Base-by-base conservation (phyloP, 1,284 basidiomycete species). In the Acaromyces ingoldii region DNA sequence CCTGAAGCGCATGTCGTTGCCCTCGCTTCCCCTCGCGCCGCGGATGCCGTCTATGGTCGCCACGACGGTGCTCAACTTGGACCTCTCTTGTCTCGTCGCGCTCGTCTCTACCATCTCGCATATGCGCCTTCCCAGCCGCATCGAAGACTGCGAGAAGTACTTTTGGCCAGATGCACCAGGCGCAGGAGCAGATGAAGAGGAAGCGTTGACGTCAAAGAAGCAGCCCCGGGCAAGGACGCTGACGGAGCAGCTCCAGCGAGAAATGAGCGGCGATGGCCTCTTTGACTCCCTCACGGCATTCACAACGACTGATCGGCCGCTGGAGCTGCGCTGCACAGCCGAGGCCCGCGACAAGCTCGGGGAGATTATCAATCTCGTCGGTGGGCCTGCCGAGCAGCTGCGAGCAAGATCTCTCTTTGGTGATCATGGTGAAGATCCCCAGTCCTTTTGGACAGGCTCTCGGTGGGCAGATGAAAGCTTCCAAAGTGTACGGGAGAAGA, bases 61-160 rank as follows among this genome's bases (percentile, higher is more conserved):
- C 2, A 63, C 54, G 9, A 45, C 21, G 3, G 47, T 50, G 28
- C 50, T 72, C 39, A 70, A 72, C 37, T 52, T 71, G 29, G 70
- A 72, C 37, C 58, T 69, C 24, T 70, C 68, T 6, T 63, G 61
- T 10, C 56, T 71, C 30, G 57, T 72, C 17, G 70, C 68, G 0
- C 56, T 72, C 2, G 58, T 58, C 33, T 65, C 62, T 49, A 66
- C 70, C 31, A 68, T 63, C 6, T 53, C 64, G 3, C 66, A 68
- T 51, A 41, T 54, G 46, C 26, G 37, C 21, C 19, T 19, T 2
- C 17, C 34, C 28, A 26, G 25, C 26, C 29, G 29, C 29, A 31
- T n/a, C 24, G 29, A 11, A 31, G 39, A 49, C 26, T 22, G 19
- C 15, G 19, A 38, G 7, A 49, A 26, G 17, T 19, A 41, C 11